These are phyloP conservation scores for Aspergillus leporis DNA, from an alignment of 495 filamentous ascomycete genomes.

Conservation along the genomic window DNA sequence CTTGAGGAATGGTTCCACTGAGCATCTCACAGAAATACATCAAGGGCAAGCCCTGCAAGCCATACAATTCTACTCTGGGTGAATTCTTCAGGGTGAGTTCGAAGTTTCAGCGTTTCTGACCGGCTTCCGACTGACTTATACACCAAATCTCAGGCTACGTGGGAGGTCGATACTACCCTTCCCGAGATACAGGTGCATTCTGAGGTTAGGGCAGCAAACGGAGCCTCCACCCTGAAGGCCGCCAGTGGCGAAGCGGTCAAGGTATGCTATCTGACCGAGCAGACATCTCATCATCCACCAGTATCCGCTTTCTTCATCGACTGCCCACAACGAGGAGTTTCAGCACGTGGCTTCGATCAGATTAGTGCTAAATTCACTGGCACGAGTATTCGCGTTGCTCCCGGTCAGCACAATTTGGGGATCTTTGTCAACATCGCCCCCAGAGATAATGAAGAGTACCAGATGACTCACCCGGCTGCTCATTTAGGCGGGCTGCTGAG, in stretches of 20 bases:
- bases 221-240: slow-evolving; percentile 27
- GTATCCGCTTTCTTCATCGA: slow-evolving; percentile 95
- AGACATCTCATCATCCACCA: slow-evolving; percentile 97
- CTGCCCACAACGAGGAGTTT: slow-evolving; percentile 87
- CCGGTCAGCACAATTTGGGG: slow-evolving; percentile 89
- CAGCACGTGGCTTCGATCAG: slow-evolving; percentile 89
- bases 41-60: slow-evolving; percentile 97
- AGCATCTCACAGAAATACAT: slow-evolving; percentile 74
- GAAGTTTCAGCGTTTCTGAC: background rate
- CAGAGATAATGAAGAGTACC: slow-evolving; percentile 84
- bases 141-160: slow-evolving; percentile 67
- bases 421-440: slow-evolving; percentile 88
- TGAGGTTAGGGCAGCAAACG: slow-evolving; percentile 39
- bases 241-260: slow-evolving; percentile 59
- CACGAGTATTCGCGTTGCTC: slow-evolving; percentile 86
- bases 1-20: slow-evolving; percentile 16
- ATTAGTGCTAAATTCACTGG: slow-evolving; percentile 97
- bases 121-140: slow-evolving; percentile 10
- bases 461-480: slow-evolving; percentile 91
- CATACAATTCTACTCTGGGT: slow-evolving; percentile 95
- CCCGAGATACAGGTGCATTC: slow-evolving; percentile 47
- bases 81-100: slow-evolving; percentile 88
- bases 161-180: slow-evolving; percentile 76
- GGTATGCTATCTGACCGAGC: slow-evolving; percentile 92
- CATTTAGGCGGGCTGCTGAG: slow-evolving; percentile 85